phyloP scores from a whole-genome alignment of 139 green algal species.

The Axilococcus clingmanii region DNA sequence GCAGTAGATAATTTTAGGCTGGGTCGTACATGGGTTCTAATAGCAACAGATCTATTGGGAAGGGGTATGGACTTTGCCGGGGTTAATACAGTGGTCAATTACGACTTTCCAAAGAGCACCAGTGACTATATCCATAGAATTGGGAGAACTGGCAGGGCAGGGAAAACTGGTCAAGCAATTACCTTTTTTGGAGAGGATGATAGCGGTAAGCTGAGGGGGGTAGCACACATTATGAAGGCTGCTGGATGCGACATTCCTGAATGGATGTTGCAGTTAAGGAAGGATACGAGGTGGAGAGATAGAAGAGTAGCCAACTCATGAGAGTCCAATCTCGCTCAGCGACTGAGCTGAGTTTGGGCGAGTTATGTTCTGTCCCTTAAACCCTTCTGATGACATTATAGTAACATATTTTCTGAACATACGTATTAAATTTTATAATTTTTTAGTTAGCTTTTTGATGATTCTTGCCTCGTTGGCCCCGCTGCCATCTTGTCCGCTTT shows the following conservation, averaged over 20 bases:
- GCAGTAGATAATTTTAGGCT: conserved; percentile 67
- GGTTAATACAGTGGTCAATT: conserved; percentile 93
- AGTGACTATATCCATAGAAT: conserved; percentile 90
- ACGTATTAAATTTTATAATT: too few species aligned
- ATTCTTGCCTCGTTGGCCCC: too few species aligned
- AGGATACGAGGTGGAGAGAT: too few species aligned
- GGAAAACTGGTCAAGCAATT: conserved; percentile 45
- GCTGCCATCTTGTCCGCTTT: too few species aligned
- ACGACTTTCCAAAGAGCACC: conserved; percentile 78
- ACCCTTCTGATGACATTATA: too few species aligned
- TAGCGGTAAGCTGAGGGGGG: conserved; percentile 38
- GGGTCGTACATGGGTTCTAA: conserved; percentile 77
- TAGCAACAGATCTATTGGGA: conserved; percentile 90
- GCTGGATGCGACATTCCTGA: conserved; percentile 58
- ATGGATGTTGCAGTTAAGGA: conserved; percentile 68
- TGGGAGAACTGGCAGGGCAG: conserved; percentile 65
- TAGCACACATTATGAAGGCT: conserved; percentile 59
- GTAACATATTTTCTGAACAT: too few species aligned
- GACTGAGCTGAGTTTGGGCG: too few species aligned
- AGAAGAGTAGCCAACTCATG: too few species aligned
- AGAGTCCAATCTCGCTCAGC: too few species aligned
- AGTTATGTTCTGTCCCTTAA: too few species aligned
- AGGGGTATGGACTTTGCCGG: conserved; percentile 70
- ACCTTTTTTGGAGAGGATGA: conserved; percentile 87
- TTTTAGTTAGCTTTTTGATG: too few species aligned